Conservation (phyloP, 2,329 filamentous ascomycete genomes). For the Fusarium siculi region DNA sequence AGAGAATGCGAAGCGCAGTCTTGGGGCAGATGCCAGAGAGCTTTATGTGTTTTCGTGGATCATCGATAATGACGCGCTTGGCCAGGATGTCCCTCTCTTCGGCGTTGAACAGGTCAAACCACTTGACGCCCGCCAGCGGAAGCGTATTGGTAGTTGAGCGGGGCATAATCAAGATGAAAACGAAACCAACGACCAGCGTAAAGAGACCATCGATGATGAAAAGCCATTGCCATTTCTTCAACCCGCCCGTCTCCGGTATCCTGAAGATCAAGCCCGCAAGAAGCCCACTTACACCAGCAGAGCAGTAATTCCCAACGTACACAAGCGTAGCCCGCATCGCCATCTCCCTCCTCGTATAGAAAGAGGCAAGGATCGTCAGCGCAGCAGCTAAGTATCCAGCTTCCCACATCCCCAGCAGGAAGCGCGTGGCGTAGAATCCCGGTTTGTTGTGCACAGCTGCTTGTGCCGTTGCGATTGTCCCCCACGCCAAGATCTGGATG, state of each 20-base stretch:
- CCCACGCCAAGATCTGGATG: background rate
- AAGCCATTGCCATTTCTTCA: slow-evolving; percentile 11
- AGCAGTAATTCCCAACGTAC: slow-evolving; percentile 14
- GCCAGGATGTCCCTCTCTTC: background rate
- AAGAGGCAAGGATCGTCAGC: background rate
- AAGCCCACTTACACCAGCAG: slow-evolving; percentile 2
- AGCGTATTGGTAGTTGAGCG: background rate
- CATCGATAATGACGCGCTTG: slow-evolving; percentile 3
- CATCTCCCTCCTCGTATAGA: slow-evolving; percentile 1
- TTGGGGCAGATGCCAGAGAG: background rate
- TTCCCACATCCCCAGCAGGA: slow-evolving; percentile 3
- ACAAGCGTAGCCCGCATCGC: background rate
- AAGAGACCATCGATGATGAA: slow-evolving; percentile 11
- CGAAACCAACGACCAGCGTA: background rate
- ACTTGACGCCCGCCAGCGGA: background rate
- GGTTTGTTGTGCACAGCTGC: background rate
- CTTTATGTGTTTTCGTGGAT: background rate
- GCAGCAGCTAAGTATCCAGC: slow-evolving; percentile 5
- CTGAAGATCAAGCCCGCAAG: background rate
- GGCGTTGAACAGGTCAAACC: background rate
- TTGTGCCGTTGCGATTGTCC: slow-evolving; percentile 2
- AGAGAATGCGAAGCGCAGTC: background rate
- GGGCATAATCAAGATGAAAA: slow-evolving; percentile 4
- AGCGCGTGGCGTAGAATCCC: background rate
- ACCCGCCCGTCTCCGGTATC: background rate